Evolutionary conservation across 2,329 filamentous ascomycete genomes (phyloP), one percentile per base, ranked within the genome.

Genomic region (Colletotrichum camelliae): DNA sequence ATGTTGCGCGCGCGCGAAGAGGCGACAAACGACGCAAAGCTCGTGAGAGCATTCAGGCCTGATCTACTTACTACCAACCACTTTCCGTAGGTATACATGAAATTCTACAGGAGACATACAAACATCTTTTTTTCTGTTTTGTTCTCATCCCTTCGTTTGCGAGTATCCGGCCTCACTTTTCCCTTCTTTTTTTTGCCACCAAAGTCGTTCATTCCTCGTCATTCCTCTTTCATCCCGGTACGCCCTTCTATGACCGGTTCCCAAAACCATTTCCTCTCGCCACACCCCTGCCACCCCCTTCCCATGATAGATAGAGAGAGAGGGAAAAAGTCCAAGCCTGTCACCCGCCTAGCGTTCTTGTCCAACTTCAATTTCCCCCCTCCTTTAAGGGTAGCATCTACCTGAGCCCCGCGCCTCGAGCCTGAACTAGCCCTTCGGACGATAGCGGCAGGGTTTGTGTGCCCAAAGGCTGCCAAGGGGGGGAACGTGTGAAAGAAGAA

Each of bases 31-130:
- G 37, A 72, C 68, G 68, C 72, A 75, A 67, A 70, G 78, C 78
- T 77, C 78, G 78, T 77, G 78, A 79, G 78, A 78, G 78, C 78
- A 72, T 72, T 61, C 72, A 68, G 70, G 67, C 77, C 75, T 78
- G 72, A 75, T 78, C 77, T 48, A 48, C 39, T 48, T 77, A 77
- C 76, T 52, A 66, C 69, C 58, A 68, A 61, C 24, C 29, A 31
- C 55, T 58, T 15, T 62, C 39, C 74, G 31, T 61, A 72, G 68
- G 52, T 75, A 75, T 68, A 77, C 73, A 75, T 72, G 69, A 48
- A 72, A 43, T 72, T 75, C 72, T 75, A 75, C 68, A 72, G 43
- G 58, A 74, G 48, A 65, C 35, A 71, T 64, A 66, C 27, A 67
- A 35, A 52, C 29, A 29, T 67, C 55, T 61, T 72, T 31, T 62